A percentile compares a stretch with the other conserved stretches of the same genome.
phyloP scores from a whole-genome alignment of 768 basidiomycete species.

The Psilocybe subaeruginosa region DNA sequence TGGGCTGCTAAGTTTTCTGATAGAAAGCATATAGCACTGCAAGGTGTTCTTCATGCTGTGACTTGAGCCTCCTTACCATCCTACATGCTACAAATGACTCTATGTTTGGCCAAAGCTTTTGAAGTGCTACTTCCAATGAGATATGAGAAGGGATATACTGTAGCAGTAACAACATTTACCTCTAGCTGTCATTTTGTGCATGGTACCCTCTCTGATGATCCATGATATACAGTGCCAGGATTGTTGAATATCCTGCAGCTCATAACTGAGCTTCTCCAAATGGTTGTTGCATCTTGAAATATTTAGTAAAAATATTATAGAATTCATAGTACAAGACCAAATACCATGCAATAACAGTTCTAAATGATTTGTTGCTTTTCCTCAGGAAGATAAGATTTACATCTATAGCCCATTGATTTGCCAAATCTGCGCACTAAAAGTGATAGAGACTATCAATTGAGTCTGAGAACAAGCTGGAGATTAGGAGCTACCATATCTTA shows the following conservation, averaged over 20 bases:
- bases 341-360: not conserved
- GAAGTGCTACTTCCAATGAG: not conserved
- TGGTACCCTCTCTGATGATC: not conserved
- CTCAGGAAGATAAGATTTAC: not conserved
- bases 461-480: not conserved
- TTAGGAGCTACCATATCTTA: not conserved
- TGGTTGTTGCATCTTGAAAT: not conserved
- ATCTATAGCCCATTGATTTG: not conserved
- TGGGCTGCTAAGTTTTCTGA: not conserved
- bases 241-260: not conserved
- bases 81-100: not conserved
- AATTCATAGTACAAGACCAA: not conserved
- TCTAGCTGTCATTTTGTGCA: not conserved
- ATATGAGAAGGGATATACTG: not conserved
- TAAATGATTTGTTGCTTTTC: not conserved
- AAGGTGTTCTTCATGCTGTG: not conserved
- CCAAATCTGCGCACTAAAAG: not conserved
- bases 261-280: not conserved
- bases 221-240: not conserved
- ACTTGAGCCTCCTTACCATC: not conserved
- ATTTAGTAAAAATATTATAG: not conserved
- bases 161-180: not conserved
- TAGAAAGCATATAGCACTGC: not conserved
- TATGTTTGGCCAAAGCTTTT: not conserved
- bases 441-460: not conserved